Evolutionary conservation across 768 basidiomycete genomes (phyloP).

Genomic region (Amanita pallidorosea): DNA sequence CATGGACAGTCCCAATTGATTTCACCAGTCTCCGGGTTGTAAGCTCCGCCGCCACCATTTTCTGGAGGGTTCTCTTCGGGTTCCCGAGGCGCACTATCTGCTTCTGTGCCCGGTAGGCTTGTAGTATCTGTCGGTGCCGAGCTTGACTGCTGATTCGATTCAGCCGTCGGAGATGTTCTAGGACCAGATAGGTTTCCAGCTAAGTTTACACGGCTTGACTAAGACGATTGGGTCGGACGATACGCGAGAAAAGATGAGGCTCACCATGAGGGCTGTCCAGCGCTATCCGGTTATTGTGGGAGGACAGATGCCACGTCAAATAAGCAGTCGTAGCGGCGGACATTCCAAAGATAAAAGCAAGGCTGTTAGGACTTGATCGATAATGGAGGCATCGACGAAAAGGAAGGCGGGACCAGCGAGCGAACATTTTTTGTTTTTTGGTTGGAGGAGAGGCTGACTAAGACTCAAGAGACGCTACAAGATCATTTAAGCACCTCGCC

Average conservation of each 20-base stretch:
- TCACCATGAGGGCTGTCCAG: slow-evolving; percentile 31
- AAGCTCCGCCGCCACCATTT: slow-evolving; percentile 42
- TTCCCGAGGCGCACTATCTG: not conserved
- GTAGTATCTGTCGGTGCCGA: not conserved
- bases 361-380: slow-evolving; percentile 15
- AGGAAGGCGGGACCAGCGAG: slow-evolving; percentile 40
- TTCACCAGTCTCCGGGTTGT: slow-evolving; percentile 94
- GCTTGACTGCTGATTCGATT: not conserved
- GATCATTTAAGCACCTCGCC: slow-evolving; percentile 51
- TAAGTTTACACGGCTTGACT: slow-evolving; percentile 1
- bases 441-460: not conserved
- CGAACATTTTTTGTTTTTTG: slow-evolving; percentile 39
- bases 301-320: slow-evolving; percentile 36
- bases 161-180: not conserved
- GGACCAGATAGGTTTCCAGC: not conserved
- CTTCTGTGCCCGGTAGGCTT: not conserved
- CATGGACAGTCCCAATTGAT: slow-evolving; percentile 99
- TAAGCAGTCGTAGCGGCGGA: slow-evolving; percentile 35
- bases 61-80: slow-evolving; percentile 12
- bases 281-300: slow-evolving; percentile 30
- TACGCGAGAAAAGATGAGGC: slow-evolving; percentile 2
- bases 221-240: slow-evolving; percentile 3
- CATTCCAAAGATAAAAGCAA: slow-evolving; percentile 28
- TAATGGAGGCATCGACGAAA: slow-evolving; percentile 46
- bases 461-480: not conserved